Base-by-base conservation (phyloP, 208 protist species). In the Wallacemonas sp. region DNA sequence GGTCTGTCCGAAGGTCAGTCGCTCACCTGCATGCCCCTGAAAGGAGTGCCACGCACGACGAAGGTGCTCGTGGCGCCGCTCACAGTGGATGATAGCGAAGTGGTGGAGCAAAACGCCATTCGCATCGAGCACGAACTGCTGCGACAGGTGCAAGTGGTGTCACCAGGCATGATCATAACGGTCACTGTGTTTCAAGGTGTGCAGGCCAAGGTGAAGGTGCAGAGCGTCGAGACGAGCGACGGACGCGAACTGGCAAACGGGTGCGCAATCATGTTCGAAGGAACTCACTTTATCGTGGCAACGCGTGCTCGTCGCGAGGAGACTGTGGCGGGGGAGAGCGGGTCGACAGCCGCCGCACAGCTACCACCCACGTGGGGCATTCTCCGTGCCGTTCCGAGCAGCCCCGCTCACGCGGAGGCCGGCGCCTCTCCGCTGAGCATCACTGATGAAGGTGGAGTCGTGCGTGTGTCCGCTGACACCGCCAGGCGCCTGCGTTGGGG, bases 41-140 rank as follows among this genome's bases (percentile, higher is more conserved):
- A 76, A 15, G 68, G 59, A 30, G 57, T 68, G 21, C 68, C 66
- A 8, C 72, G 71, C 21, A 91, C 89, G 22, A 81, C 78, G 15
- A 81, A 78, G 45, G 90, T 97, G 22, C 55, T 94, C 15, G 93
- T 96, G 29, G 57, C 68, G 34, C 91, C 91, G 21, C 55, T 89
- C 9, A 91, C 88, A 21, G 86, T 97, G 36, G 87, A 96, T 63
- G 93, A 97, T 46, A 94, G 88, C 53, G 93, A 97, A 67, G 87
- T 97, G 36, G 86, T 97, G 55, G 93, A 97, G 67, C 79, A 91
- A 46, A 97, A 97, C 64, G 87, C 87, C 17, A 22, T 81, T 30
- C 81, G 66, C 22, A 92, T 97, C 70, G 91, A 97, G 75, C 66
- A 68, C 27, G 54, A 85, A 46, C 70, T 97, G 53, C 78, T 96